A percentile compares a stretch with the other conserved stretches of the same genome.
phyloP scores from a whole-genome alignment of 768 basidiomycete genomes.

The Panellus pusillus region DNA sequence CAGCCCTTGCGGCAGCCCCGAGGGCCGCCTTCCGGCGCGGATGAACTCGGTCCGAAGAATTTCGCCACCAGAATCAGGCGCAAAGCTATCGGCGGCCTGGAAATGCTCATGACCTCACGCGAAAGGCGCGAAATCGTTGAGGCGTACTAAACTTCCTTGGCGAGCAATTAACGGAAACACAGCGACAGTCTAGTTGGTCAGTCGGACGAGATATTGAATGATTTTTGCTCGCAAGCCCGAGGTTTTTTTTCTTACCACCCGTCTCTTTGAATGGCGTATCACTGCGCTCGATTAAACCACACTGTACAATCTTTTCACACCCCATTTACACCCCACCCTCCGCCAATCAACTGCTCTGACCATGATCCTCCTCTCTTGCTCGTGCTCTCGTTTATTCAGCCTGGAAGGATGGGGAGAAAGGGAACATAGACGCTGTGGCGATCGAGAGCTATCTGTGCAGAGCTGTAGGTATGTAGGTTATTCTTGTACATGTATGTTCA shows the following conservation, averaged over 20 bases:
- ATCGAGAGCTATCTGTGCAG: constrained; percentile 7
- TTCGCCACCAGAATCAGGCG: constrained; percentile 85
- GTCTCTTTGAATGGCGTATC: constrained; percentile 13
- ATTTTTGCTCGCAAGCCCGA: constrained; percentile 18
- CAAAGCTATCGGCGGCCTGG: constrained; percentile 80
- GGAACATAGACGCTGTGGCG: constrained; percentile 1
- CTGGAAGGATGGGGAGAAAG: neutral
- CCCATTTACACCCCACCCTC: neutral
- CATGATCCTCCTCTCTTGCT: neutral
- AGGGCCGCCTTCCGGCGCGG: constrained; percentile 83
- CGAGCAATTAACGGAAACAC: neutral
- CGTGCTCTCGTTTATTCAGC: constrained; percentile 1
- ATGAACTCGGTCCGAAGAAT: constrained; percentile 86
- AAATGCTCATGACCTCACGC: constrained; percentile 76
- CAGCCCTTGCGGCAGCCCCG: constrained; percentile 83
- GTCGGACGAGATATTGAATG: constrained; percentile 14
- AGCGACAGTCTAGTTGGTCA: constrained; percentile 1
- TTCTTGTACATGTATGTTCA: constrained; percentile 17
- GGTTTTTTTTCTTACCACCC: constrained; percentile 13
- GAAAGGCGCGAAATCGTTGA: constrained; percentile 78
- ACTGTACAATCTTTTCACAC: constrained; percentile 23
- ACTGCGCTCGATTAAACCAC: constrained; percentile 14
- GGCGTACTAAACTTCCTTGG: constrained; percentile 48
- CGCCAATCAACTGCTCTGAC: neutral
- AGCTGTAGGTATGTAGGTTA: constrained; percentile 15